Evolutionary conservation across 148 eudicot species (phyloP), one percentile per base, ranked within the genome.

Genomic region (Rhododendron ferrugineum): DNA sequence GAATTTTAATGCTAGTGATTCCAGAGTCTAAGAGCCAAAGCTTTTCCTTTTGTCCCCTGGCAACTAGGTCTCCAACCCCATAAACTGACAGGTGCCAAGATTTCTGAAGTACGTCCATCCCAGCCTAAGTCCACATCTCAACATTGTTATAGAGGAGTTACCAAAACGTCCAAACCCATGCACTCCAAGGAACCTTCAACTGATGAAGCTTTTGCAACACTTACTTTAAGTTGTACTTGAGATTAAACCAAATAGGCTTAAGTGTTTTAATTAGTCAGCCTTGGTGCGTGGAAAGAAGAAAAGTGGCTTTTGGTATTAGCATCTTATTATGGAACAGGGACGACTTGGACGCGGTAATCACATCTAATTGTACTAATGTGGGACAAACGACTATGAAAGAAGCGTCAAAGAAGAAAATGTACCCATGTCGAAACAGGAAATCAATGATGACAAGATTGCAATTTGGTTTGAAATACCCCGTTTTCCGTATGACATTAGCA

Each of bases 401-500:
- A 30, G 5, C 11, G 26, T 18, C 40, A 15, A 49, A 47, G 60
- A 20, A 77, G 84, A 80, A 78, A 22, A 56, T 90, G 72, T 94
- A 96, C 99, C 99, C 99, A 62, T 96, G 99, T 42, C 99, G 94
- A 87, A 93, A 88, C 83, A 96, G 94, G 92, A 94, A 94, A 92
- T 96, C 99, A n/a, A 94, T 96, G 82, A 94, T 92, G 88, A 94
- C 99, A 86, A 96, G 92, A 50, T 92, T 89, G 89, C 99, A 96
- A 86, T 96, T 94, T 50, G 93, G 84, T 89, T 94, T 96, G 92
- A 91, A 96, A 85, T 87, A 90, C 52, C 84, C 83, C 40, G 94
- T 93, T 37, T 77, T 87, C 86, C 86, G 88, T 42, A 96, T 93
- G 81, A 96, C 86, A 89, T 92, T 90, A 46, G 94, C 92, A 80